Conservation (phyloP, 768 basidiomycete species). For the Lactarius tabidus region DNA sequence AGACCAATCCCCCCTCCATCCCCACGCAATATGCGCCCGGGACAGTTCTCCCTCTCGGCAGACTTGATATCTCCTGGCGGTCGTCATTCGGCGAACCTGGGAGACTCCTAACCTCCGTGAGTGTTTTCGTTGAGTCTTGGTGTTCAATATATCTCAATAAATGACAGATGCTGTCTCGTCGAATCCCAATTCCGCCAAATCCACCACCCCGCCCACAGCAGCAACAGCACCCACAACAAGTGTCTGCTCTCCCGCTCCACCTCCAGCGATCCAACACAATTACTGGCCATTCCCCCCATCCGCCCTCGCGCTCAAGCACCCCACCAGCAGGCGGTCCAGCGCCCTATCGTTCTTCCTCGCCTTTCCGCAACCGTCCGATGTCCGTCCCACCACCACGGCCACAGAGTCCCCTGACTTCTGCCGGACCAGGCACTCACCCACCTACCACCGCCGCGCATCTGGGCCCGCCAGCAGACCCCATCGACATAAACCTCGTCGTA, state of each 20-base stretch:
- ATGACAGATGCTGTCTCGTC: conserved; percentile 66
- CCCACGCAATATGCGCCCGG: conserved; percentile 60
- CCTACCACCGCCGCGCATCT: conserved; percentile 27
- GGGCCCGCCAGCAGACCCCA: conserved; percentile 31
- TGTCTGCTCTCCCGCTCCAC: conserved; percentile 72
- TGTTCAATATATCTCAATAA: not conserved
- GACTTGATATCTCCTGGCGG: conserved; percentile 85
- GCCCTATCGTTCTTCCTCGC: conserved; percentile 43
- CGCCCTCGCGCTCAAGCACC: conserved; percentile 49
- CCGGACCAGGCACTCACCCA: conserved; percentile 30
- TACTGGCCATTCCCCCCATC: conserved; percentile 43
- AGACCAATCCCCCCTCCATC: conserved; percentile 40
- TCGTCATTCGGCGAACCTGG: conserved; percentile 85
- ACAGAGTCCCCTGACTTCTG: conserved; percentile 33
- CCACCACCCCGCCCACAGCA: conserved; percentile 37
- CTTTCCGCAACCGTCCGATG: conserved; percentile 36
- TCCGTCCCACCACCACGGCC: conserved; percentile 27
- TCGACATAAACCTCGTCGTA: conserved; percentile 58
- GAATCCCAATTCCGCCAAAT: conserved; percentile 53
- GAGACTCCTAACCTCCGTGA: conserved; percentile 74
- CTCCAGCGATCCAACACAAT: conserved; percentile 54
- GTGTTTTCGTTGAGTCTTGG: conserved; percentile 22
- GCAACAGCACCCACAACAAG: conserved; percentile 41
- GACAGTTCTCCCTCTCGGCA: conserved; percentile 71
- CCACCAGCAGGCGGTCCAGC: conserved; percentile 43